Base-by-base conservation (phyloP, 371 early-diverging fungal genomes). In the Furculomyces boomerangus region DNA sequence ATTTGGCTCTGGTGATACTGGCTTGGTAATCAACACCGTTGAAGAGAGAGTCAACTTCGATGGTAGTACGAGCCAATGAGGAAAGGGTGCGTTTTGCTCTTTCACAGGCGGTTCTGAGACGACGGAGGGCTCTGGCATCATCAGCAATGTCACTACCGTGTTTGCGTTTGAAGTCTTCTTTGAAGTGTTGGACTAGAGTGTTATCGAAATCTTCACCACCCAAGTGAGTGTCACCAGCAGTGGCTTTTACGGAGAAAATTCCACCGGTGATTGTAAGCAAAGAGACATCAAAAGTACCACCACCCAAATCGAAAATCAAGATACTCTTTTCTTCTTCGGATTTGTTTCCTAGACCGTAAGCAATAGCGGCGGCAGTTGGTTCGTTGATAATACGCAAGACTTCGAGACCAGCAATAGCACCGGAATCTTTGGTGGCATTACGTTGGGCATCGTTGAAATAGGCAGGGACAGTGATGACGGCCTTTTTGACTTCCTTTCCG, bases 131-230 rank as follows among this genome's bases (percentile, higher is more conserved):
- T 67, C 91, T 86, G 59, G 90, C 77, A 73, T 90, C 90, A 49
- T 61, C 67, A 25, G 60, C 52, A 57, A 71, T 62, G 70, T 75
- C 68, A 72, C 90, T 90, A 74, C 84, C 78, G 58, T 75, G 63
- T 80, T 90, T 87, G 74, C 85, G 83, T 78, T 90, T 86, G 78
- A 94, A 90, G 72, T 86, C 85, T 58, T 81, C 80, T 59, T 76
- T 72, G 69, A 94, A 93, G 79, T 86, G 78, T 72, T 80, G 78
- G 59, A 90, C 89, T 53, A 98, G 76, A 60, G 84, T 78, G 80
- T 91, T 86, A 75, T 94, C 95, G 71, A 95, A 89, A 76, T 96
- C 94, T 75, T 93, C 94, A 71, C 99, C 99, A 70, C 99, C 97
- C 71, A 93, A 80, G 76, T 94, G 96, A 59, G 93, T 95, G 73